A percentile compares a stretch with the other conserved stretches of the same genome.
These are phyloP conservation scores for Hirschioporus abietinus DNA, from an alignment of 768 basidiomycete species.

Conservation along the genomic window DNA sequence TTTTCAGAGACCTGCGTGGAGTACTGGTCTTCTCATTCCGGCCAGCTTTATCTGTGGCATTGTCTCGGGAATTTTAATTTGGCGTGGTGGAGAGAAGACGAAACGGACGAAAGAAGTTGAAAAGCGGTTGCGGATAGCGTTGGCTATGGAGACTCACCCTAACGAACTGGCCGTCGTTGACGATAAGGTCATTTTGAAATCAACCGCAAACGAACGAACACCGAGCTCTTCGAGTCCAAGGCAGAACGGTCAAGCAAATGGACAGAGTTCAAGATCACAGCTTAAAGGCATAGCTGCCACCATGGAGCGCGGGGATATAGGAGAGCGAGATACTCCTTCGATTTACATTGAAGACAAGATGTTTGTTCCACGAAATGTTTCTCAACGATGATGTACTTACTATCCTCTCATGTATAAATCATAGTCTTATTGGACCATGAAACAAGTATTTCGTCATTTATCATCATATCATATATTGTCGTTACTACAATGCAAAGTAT, in stretches of 20 bases:
- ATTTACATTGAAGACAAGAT: background rate
- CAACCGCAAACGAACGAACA: background rate
- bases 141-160: conserved; percentile 26
- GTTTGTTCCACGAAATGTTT: background rate
- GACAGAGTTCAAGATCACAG: background rate
- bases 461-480: background rate
- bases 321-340: background rate
- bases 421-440: background rate
- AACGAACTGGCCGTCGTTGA: background rate
- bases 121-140: conserved; percentile 46
- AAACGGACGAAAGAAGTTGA: conserved; percentile 63
- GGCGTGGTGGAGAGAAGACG: conserved; percentile 64
- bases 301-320: background rate
- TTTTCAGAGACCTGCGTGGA: conserved; percentile 65
- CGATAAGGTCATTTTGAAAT: background rate
- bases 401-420: background rate
- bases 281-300: background rate
- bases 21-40: conserved; percentile 64
- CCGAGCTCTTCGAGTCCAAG: background rate
- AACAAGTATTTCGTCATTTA: background rate
- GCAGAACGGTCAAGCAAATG: background rate
- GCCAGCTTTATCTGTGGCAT: conserved; percentile 75
- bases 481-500: background rate
- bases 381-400: background rate
- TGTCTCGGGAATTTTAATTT: conserved; percentile 64